Conservation (phyloP, 345 rosid species). For the Gossypioides kirkii region DNA sequence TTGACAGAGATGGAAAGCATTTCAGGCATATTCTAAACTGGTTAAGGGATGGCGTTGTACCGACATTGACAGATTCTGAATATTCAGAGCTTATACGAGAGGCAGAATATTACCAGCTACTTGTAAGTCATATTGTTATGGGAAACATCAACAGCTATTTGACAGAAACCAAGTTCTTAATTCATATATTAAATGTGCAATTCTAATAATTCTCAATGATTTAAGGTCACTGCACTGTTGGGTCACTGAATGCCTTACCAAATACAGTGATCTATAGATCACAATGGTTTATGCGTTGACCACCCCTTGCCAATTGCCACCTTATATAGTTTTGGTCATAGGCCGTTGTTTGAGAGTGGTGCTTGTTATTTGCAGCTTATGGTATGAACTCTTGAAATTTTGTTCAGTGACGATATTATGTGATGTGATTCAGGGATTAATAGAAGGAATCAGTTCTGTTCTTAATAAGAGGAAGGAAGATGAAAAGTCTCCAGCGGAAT, state of each 20-base stretch:
- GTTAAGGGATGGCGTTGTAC: constrained; percentile 86
- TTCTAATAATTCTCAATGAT: neutral
- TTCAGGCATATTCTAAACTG: constrained; percentile 87
- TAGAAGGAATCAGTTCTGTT: constrained; percentile 44
- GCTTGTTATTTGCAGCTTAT: neutral
- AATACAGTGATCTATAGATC: neutral
- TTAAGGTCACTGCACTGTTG: neutral
- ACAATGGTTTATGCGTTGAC: neutral
- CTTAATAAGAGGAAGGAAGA: constrained; percentile 48
- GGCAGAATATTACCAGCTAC: constrained; percentile 85
- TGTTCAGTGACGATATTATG: neutral
- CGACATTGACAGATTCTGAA: constrained; percentile 51
- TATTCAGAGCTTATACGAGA: constrained; percentile 70
- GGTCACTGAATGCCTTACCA: neutral
- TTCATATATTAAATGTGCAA: neutral
- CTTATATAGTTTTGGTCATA: neutral
- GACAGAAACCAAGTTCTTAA: neutral
- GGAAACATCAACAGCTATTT: neutral
- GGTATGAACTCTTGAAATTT: neutral
- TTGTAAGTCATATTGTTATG: constrained; percentile 37
- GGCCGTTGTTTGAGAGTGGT: neutral
- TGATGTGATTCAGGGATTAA: constrained; percentile 51
- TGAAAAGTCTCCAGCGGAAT: constrained; percentile 53
- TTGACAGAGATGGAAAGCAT: constrained; percentile 86
- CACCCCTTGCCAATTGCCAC: neutral